Conservation (phyloP, 2,329 filamentous ascomycete species). For the Hypoxylon sp. region DNA sequence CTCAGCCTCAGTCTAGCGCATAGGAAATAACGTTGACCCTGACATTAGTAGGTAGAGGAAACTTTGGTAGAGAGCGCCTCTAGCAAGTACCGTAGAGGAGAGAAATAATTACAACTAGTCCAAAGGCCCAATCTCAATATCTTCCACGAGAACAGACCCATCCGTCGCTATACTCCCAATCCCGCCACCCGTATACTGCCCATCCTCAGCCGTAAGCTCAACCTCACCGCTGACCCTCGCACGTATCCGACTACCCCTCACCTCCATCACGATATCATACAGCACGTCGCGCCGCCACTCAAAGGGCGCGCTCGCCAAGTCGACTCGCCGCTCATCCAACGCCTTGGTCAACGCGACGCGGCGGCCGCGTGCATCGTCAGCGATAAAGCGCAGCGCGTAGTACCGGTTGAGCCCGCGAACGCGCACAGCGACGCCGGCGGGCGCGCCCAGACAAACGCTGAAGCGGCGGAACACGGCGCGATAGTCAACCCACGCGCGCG, state of each 20-base stretch:
- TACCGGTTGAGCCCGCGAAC: constrained; percentile 45
- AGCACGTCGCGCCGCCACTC: constrained; percentile 35
- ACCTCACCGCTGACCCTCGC: constrained; percentile 18
- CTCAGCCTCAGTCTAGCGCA: too few species aligned
- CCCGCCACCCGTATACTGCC: constrained; percentile 34
- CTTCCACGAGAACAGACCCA: constrained; percentile 32
- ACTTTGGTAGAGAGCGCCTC: too few species aligned
- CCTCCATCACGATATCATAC: constrained; percentile 28
- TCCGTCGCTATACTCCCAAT: constrained; percentile 35
- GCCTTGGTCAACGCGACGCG: constrained; percentile 36
- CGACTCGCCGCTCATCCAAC: constrained; percentile 34
- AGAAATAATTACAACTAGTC: too few species aligned
- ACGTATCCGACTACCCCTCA: background rate
- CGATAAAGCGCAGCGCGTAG: constrained; percentile 40
- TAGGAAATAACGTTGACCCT: too few species aligned
- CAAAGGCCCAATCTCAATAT: constrained; percentile 20
- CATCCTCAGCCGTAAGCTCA: constrained; percentile 27
- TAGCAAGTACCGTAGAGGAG: too few species aligned
- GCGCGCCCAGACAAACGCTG: constrained; percentile 37
- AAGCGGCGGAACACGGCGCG: constrained; percentile 33
- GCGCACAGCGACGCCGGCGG: constrained; percentile 39
- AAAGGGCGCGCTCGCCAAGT: constrained; percentile 18
- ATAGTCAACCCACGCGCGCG: constrained; percentile 46
- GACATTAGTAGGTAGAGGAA: too few species aligned
- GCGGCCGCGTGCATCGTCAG: background rate